Conservation (phyloP, 352 stramenopile genomes). For the Phytophthora hibernalis region DNA sequence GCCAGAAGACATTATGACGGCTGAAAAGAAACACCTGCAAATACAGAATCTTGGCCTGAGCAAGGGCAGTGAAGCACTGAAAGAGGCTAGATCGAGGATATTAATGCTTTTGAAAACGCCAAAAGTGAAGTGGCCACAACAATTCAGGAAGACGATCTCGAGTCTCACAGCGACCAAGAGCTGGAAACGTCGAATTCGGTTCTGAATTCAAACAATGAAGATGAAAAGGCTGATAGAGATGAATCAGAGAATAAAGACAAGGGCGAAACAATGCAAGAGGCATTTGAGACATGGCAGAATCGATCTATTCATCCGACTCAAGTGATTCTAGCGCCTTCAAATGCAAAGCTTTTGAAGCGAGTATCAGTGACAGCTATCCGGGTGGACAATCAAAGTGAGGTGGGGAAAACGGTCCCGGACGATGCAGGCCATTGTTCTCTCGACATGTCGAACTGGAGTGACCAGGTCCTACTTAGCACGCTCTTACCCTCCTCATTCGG, state of each 20-base stretch:
- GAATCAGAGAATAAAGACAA: neutral
- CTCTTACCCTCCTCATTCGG: slow-evolving; percentile 15
- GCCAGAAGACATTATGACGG: slow-evolving; percentile 53
- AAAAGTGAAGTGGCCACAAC: slow-evolving; percentile 5
- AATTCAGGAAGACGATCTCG: slow-evolving; percentile 29
- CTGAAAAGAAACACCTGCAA: slow-evolving; percentile 35
- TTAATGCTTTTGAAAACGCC: neutral
- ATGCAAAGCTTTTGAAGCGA: slow-evolving; percentile 42
- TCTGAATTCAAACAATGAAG: neutral
- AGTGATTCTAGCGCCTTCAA: slow-evolving; percentile 50
- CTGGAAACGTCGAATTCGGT: neutral
- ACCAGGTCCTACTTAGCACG: slow-evolving; percentile 51
- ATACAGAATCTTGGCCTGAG: slow-evolving; percentile 34
- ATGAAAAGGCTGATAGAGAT: neutral
- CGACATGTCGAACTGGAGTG: slow-evolving; percentile 67
- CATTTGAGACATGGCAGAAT: slow-evolving; percentile 40
- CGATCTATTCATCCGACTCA: slow-evolving; percentile 51
- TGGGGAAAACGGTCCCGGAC: slow-evolving; percentile 40
- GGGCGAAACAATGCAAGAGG: neutral
- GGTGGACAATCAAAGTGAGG: slow-evolving; percentile 48
- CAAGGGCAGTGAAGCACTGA: slow-evolving; percentile 27
- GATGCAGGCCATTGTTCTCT: slow-evolving; percentile 58
- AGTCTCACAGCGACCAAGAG: slow-evolving; percentile 16
- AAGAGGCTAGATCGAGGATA: neutral
- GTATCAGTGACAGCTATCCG: slow-evolving; percentile 42